phyloP scores from a whole-genome alignment of 352 stramenopile genomes.

The Pythium aristosporum region DNA sequence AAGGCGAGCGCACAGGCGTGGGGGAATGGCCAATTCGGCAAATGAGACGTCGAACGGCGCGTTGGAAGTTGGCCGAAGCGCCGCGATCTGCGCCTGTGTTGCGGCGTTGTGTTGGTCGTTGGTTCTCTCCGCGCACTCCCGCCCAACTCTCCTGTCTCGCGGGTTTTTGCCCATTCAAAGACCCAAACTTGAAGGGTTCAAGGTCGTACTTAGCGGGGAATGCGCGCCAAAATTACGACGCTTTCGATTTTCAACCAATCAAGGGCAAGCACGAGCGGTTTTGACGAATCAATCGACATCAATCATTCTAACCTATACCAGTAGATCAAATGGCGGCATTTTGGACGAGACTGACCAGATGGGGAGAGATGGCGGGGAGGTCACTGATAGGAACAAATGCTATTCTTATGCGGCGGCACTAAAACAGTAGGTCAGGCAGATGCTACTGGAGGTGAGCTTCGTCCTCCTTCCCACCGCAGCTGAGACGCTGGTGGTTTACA shows the following conservation, averaged over 20 bases:
- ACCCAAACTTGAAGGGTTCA: slow-evolving; percentile 20
- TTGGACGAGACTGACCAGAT: slow-evolving; percentile 5
- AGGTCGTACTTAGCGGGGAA: slow-evolving; percentile 19
- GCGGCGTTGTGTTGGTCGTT: not conserved
- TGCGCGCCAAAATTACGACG: slow-evolving; percentile 20
- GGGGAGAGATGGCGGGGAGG: not conserved
- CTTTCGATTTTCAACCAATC: slow-evolving; percentile 14
- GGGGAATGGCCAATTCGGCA: not conserved
- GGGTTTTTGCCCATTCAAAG: slow-evolving; percentile 20
- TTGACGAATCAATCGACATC: not conserved
- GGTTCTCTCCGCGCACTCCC: slow-evolving; percentile 2
- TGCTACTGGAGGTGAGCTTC: not conserved
- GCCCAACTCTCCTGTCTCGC: slow-evolving; percentile 8
- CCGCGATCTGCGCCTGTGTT: not conserved
- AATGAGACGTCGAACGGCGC: not conserved
- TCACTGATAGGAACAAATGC: not conserved
- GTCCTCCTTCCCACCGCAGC: not conserved
- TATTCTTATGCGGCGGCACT: not conserved
- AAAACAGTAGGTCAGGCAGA: not conserved
- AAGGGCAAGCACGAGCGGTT: no score
- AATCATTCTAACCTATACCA: not conserved
- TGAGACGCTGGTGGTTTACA: slow-evolving; percentile 13
- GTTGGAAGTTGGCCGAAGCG: not conserved
- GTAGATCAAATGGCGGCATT: slow-evolving; percentile 17
- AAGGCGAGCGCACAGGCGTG: no score